These are phyloP conservation scores for Lyophyllum shimeji DNA, from an alignment of 768 basidiomycete genomes.

Conservation along the genomic window DNA sequence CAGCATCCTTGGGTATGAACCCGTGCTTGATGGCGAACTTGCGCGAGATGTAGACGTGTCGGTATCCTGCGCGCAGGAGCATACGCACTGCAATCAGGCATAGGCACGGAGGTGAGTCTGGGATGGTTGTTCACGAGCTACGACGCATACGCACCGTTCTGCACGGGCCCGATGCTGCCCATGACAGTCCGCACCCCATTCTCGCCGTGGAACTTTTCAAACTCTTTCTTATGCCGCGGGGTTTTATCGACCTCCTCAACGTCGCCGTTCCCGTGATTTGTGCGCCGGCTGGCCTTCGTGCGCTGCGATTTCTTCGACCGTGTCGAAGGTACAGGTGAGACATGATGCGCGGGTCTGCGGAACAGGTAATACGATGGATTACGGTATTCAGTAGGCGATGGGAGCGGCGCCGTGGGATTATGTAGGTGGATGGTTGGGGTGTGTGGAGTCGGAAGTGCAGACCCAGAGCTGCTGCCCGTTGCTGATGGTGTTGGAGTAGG, in stretches of 20 bases:
- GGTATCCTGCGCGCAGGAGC: slow-evolving; percentile 89
- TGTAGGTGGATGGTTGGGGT: slow-evolving; percentile 63
- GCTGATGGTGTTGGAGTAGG: slow-evolving; percentile 20
- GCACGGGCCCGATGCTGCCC: slow-evolving; percentile 89
- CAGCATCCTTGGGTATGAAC: slow-evolving; percentile 85
- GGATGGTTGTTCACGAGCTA: neutral
- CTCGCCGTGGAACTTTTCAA: slow-evolving; percentile 83
- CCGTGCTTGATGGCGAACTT: slow-evolving; percentile 87
- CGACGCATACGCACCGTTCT: slow-evolving; percentile 58
- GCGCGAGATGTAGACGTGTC: slow-evolving; percentile 94
- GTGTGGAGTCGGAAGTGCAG: slow-evolving; percentile 22
- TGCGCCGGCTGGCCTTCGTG: slow-evolving; percentile 36
- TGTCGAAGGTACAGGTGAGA: slow-evolving; percentile 37
- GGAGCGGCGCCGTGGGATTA: slow-evolving; percentile 59
- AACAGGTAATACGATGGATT: slow-evolving; percentile 77
- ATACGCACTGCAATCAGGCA: slow-evolving; percentile 66
- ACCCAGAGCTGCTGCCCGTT: slow-evolving; percentile 22
- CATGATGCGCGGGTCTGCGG: slow-evolving; percentile 31
- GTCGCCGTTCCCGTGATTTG: slow-evolving; percentile 18
- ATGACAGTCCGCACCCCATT: slow-evolving; percentile 93
- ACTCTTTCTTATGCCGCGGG: slow-evolving; percentile 71
- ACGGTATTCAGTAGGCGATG: slow-evolving; percentile 58
- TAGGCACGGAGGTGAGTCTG: neutral
- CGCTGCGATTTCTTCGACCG: slow-evolving; percentile 40
- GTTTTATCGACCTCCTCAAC: slow-evolving; percentile 43